Percentiles rank a stretch among this genome's conserved stretches.
phyloP scores from a whole-genome alignment of 2,329 filamentous ascomycete species.

The Apiospora sp. region DNA sequence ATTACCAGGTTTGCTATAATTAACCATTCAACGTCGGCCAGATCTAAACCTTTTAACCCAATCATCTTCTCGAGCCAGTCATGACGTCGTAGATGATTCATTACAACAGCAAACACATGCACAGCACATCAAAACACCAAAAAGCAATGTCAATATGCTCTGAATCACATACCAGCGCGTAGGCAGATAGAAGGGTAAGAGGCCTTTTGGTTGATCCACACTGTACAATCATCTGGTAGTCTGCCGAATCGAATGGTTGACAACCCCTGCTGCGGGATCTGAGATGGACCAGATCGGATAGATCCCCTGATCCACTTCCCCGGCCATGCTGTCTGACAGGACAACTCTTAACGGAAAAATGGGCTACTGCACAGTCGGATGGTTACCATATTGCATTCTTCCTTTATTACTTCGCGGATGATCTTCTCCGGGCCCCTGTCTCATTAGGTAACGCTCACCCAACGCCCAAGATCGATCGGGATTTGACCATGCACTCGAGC shows the following conservation, averaged over 20 bases:
- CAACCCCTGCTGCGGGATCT: slow-evolving; percentile 3
- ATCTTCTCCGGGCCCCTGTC: neutral
- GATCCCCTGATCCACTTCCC: slow-evolving; percentile 4
- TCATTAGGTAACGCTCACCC: neutral
- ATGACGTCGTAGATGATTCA: slow-evolving; percentile 21
- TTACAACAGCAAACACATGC: neutral
- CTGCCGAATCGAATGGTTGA: neutral
- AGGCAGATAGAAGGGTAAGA: neutral
- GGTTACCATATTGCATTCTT: neutral
- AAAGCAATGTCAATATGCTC: neutral
- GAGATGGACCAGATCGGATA: neutral
- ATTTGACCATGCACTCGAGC: too few relatives aligned
- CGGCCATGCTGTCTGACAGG: neutral
- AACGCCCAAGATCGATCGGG: neutral
- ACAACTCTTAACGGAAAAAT: neutral
- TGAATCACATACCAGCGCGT: neutral
- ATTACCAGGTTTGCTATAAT: neutral
- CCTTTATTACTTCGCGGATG: neutral
- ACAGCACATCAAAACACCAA: neutral
- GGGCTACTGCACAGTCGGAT: neutral
- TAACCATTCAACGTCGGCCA: neutral
- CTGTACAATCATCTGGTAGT: neutral
- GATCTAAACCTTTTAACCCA: neutral
- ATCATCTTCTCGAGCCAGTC: neutral
- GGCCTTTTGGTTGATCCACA: neutral